These are phyloP conservation scores for Lachancea lanzarotensis DNA, from an alignment of 805 yeast species.

Conservation along the genomic window DNA sequence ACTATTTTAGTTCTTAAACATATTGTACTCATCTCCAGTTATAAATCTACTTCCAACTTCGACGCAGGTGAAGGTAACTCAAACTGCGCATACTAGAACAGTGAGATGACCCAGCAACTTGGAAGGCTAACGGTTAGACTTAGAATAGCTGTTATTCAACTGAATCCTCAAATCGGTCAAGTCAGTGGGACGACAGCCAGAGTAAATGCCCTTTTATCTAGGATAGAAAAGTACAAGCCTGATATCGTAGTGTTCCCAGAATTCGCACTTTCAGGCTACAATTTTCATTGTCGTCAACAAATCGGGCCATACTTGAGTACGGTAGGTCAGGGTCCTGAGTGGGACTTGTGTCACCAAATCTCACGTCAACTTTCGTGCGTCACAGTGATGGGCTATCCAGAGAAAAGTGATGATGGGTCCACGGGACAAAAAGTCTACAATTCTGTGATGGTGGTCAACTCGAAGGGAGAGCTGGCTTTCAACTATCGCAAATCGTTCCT, in stretches of 20 bases:
- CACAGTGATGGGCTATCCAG: conserved; percentile 82
- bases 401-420: conserved; percentile 25
- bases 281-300: conserved; percentile 43
- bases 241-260: conserved; percentile 82
- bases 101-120: neutral
- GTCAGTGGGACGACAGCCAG: conserved; percentile 46
- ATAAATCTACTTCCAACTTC: no score
- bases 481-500: conserved; percentile 73
- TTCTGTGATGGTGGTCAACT: conserved; percentile 60
- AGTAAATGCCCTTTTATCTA: conserved; percentile 34
- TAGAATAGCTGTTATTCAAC: conserved; percentile 59
- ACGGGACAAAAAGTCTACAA: conserved; percentile 45
- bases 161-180: conserved; percentile 59
- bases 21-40: neutral
- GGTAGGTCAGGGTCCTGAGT: conserved; percentile 41
- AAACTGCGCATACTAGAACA: no score
- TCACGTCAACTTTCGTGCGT: conserved; percentile 50
- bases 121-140: conserved; percentile 37
- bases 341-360: conserved; percentile 49
- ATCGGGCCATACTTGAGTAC: conserved; percentile 52
- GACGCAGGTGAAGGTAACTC: neutral
- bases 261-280: conserved; percentile 78
- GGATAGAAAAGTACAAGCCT: conserved; percentile 29
- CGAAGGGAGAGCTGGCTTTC: conserved; percentile 49
- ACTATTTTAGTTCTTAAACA: no score